Percentiles rank a stretch among this genome's conserved stretches.
Conservation (phyloP, 768 basidiomycete genomes). For the Rhizopogon vulgaris region DNA sequence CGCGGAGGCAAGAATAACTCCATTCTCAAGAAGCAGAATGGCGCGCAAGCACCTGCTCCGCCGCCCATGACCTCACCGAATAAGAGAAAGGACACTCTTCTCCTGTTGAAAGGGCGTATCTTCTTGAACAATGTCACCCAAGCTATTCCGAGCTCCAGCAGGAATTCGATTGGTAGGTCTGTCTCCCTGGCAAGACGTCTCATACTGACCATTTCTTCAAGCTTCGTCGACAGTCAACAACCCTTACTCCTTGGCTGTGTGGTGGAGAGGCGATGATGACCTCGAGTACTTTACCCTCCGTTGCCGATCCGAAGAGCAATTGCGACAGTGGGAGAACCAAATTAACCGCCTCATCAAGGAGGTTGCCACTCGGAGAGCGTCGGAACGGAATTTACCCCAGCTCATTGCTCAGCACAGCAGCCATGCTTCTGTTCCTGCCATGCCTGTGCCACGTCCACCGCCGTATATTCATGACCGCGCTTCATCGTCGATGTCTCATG, state of each 20-base stretch:
- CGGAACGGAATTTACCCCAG: constrained; percentile 56
- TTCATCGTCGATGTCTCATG: constrained; percentile 28
- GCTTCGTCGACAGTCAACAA: constrained; percentile 48
- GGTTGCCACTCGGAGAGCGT: constrained; percentile 61
- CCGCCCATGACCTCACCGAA: constrained; percentile 45
- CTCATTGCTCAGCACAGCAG: constrained; percentile 33
- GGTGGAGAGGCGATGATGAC: constrained; percentile 93
- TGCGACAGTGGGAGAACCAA: constrained; percentile 86
- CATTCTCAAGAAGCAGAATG: constrained; percentile 77
- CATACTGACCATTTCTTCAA: constrained; percentile 14
- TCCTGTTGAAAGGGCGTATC: constrained; percentile 92
- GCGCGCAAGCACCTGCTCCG: constrained; percentile 40
- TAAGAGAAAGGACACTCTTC: constrained; percentile 71
- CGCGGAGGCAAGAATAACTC: constrained; percentile 82
- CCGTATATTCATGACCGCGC: constrained; percentile 32
- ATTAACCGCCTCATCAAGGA: constrained; percentile 85
- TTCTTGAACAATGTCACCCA: constrained; percentile 94
- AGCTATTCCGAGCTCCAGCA: constrained; percentile 56
- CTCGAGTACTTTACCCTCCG: constrained; percentile 92
- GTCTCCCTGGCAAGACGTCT: background rate
- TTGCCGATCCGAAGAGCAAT: constrained; percentile 87
- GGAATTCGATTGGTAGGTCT: constrained; percentile 54
- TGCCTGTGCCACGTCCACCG: constrained; percentile 27
- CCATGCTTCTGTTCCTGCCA: constrained; percentile 36
- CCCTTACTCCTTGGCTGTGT: constrained; percentile 79